Evolutionary conservation across 2,329 filamentous ascomycete genomes (phyloP), one percentile per base, ranked within the genome.

Genomic region (Penicillium fuscoglaucum): DNA sequence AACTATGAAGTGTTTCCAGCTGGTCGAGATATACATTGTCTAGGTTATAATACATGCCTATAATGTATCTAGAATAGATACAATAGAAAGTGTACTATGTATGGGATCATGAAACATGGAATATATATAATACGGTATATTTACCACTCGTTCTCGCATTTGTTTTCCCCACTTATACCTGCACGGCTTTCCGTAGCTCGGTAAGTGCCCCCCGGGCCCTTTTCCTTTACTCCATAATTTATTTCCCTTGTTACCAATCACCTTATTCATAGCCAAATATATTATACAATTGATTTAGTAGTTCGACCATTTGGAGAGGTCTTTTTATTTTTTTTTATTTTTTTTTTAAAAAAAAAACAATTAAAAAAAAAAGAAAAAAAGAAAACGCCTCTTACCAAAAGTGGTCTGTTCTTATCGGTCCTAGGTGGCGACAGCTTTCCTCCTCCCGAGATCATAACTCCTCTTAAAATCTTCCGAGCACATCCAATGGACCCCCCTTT

Each of bases 211-310:
- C 28, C 28, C 24, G 3, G 8, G 28, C 8, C 47, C 44, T 54
- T 61, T 61, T 49, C 60, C 46, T 51, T 61, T 60, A 46, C 59
- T 57, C 65, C 63, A 67, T 59, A 62, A 61, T 58, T 59, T 37
- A 12, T 26, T 29, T 45, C 58, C 37, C 21, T 55, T 49, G 4
- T 44, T 51, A 58, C 64, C 64, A 68, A 68, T 70, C 60, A 64
- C 43, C 59, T 64, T 49, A 46, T 33, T 9, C 19, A 6, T 26
- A 24, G 17, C 2, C 21, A 24, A 43, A 43, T 21, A 15, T 51
- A 44, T 33, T n/a, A 26, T 24, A n/a, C 5, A 45, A 43, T 17
- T 17, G 31, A 44, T 49, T 41, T 47, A 39, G 40, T 31, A 48
- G 41, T 39, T 29, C 43, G n/a, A 33, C 7, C 13, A 15, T 21